Percentiles rank a stretch among this genome's conserved stretches.
Conservation (phyloP, 177 flowering plant species). For the Telopea speciosissima region DNA sequence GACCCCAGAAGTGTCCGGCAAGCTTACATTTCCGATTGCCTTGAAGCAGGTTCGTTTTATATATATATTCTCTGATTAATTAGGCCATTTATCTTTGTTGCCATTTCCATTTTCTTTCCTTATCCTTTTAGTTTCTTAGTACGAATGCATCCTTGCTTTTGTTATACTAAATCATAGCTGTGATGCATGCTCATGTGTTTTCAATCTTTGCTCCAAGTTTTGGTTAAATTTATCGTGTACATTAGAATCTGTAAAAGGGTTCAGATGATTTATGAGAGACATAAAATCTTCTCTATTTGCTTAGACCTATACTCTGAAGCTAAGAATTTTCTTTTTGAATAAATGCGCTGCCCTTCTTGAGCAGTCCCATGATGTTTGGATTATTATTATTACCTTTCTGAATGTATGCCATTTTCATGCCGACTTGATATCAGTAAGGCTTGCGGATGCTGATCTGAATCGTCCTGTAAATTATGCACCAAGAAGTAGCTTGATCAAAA, state of each 20-base stretch:
- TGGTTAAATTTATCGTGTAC: neutral
- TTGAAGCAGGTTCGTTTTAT: constrained; percentile 62
- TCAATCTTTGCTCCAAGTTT: too few species aligned
- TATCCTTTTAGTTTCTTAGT: neutral
- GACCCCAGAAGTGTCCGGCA: constrained; percentile 58
- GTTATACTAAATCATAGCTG: neutral
- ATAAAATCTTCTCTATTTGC: too few species aligned
- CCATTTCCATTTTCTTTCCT: too few species aligned
- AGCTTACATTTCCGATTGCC: constrained; percentile 77
- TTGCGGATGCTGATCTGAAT: too few species aligned
- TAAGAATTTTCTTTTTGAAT: neutral
- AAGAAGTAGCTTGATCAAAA: neutral
- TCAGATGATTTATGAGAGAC: neutral
- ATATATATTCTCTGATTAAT: neutral
- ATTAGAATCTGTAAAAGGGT: neutral
- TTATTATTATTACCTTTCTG: neutral
- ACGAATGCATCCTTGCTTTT: neutral
- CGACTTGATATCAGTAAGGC: too few species aligned
- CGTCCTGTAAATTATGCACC: too few species aligned
- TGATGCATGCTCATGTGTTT: too few species aligned
- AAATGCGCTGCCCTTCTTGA: neutral
- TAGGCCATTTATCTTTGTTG: neutral
- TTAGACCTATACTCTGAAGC: neutral
- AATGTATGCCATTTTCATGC: too few species aligned
- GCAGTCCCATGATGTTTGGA: neutral